A percentile compares a stretch with the other conserved stretches of the same genome.
These are phyloP conservation scores for Onygenales sp. DNA, from an alignment of 2,329 filamentous ascomycete genomes.

Conservation along the genomic window DNA sequence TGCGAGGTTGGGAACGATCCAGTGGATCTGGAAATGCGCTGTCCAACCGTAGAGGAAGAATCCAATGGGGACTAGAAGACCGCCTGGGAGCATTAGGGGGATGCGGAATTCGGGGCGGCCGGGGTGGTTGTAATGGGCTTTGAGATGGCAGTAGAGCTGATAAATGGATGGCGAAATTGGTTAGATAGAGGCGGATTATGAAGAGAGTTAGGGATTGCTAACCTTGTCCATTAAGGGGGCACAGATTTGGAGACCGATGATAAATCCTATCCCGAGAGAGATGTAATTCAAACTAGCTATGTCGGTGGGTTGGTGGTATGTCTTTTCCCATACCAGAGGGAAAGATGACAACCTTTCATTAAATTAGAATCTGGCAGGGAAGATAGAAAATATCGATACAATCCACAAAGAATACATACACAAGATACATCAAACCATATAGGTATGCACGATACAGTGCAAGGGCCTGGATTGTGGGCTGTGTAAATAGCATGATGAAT, in stretches of 20 bases:
- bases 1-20: slow-evolving; percentile 48
- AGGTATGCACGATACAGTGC: slow-evolving; percentile 48
- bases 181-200: too few species aligned
- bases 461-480: slow-evolving; percentile 51
- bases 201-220: slow-evolving; percentile 1
- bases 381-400: background rate
- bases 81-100: slow-evolving; percentile 47
- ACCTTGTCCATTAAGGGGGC: slow-evolving; percentile 21
- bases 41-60: slow-evolving; percentile 52
- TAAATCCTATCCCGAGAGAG: slow-evolving; percentile 53
- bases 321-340: slow-evolving; percentile 44
- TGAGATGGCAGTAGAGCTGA: slow-evolving; percentile 19
- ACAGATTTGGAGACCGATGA: slow-evolving; percentile 43
- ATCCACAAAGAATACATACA: slow-evolving; percentile 18
- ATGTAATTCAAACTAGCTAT: slow-evolving; percentile 58
- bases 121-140: slow-evolving; percentile 7
- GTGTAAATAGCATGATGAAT: slow-evolving; percentile 46
- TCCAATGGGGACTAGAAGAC: slow-evolving; percentile 42
- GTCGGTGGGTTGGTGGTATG: slow-evolving; percentile 48
- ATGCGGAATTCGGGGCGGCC: slow-evolving; percentile 53
- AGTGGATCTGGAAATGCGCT: slow-evolving; percentile 40
- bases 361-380: background rate
- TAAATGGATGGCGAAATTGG: background rate
- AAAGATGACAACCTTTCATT: slow-evolving; percentile 46
- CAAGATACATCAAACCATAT: slow-evolving; percentile 56